Base-by-base conservation (phyloP, 495 filamentous ascomycete species). In the Tuber aestivum region DNA sequence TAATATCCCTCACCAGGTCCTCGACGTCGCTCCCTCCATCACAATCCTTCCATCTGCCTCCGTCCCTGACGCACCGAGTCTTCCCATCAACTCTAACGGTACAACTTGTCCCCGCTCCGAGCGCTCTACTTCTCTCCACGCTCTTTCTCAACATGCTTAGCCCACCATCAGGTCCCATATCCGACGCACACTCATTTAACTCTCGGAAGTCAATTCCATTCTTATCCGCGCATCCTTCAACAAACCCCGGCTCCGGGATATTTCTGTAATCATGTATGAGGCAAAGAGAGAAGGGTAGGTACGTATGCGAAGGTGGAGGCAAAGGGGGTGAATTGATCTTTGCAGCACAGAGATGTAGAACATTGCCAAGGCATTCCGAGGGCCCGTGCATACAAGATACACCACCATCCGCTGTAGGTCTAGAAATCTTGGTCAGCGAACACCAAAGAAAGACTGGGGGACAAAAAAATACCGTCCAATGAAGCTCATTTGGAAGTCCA, bases 231-330 rank as follows among this genome's bases (percentile, higher is more conserved):
- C 96, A 99, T 75, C 92, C 89, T 78, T 94, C 88, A 12, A 97
- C 87, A 42, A 97, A 87, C 20, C 86, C 85, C 50, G 90, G 86
- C 42, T 92, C 85, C 1, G 95, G 93, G 40, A 99, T 97, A 18
- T 88, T 82, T 8, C 85, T 69, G 83, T 93, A 99, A 69, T 92
- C 87, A 44, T 85, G 86, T 20, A 90, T 89, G 44, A 99, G 84
- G 84, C 96, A 98, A 87, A 94, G 93, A 48, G 92, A 91, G 84
- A 97, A 99, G 40, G 94, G 94, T 56, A 98, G 88, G 73, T 91
- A 96, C 41, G 89, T 91, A 84, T 94, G 94, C n/a, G 92, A 89
- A 72, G 93, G 90, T 16, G 93, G 90, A 78, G 37, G 75, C 37
- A 40, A 74, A 23, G 78, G 88, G 21, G 74, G 74, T 21, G 70